These are phyloP conservation scores for Babesia sp. DNA, from an alignment of 169 alveolate genomes.

Conservation along the genomic window DNA sequence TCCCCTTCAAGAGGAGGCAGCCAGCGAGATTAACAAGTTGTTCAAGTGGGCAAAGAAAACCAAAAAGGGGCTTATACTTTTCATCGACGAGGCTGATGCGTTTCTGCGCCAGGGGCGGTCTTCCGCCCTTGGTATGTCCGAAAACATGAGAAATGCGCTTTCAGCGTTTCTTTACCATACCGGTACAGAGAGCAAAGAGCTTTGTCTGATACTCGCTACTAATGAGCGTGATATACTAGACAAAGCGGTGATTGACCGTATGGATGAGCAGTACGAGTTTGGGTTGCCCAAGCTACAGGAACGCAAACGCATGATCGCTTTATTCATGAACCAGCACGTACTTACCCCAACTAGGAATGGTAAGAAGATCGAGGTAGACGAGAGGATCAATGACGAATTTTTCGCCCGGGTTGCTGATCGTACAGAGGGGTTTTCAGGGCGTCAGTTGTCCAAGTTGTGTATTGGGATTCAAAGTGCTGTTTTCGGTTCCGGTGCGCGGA, in stretches of 20 bases:
- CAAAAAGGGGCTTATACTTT: conserved; percentile 88
- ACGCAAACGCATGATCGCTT: conserved; percentile 86
- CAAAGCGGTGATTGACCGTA: conserved; percentile 90
- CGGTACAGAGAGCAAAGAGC: conserved; percentile 92
- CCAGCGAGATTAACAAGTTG: conserved; percentile 91
- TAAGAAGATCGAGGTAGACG: conserved; percentile 69
- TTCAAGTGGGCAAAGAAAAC: conserved; percentile 94
- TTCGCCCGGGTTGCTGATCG: conserved; percentile 81
- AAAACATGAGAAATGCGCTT: conserved; percentile 88
- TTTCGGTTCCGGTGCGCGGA: conserved; percentile 76
- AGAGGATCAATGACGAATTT: conserved; percentile 75
- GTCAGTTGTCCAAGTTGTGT: conserved; percentile 90
- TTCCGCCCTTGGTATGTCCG: conserved; percentile 83
- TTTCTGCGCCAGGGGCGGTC: conserved; percentile 89
- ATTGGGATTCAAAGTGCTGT: conserved; percentile 80
- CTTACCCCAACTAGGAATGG: conserved; percentile 71
- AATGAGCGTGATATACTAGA: conserved; percentile 93
- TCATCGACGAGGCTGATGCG: conserved; percentile 99
- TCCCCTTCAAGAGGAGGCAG: conserved; percentile 93
- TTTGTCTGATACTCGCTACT: conserved; percentile 93
- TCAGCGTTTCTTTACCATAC: conserved; percentile 95
- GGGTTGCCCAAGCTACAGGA: conserved; percentile 89
- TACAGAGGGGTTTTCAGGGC: conserved; percentile 92
- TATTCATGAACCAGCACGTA: conserved; percentile 89
- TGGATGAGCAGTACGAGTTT: conserved; percentile 93